Conservation (phyloP, 2,329 filamentous ascomycete species). For the Orbilia oligospora region DNA sequence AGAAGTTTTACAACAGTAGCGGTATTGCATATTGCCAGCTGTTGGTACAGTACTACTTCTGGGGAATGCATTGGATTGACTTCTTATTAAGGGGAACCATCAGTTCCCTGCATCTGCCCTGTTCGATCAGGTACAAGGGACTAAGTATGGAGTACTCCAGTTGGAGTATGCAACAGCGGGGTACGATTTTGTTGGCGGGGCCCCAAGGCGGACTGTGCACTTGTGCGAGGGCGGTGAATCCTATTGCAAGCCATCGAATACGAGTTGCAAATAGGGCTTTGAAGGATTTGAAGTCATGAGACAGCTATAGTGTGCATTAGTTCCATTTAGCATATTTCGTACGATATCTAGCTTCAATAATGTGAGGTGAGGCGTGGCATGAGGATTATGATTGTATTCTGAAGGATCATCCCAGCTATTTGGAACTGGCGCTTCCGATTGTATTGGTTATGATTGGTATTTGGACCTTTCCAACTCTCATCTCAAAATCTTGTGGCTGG, state of each 20-base stretch:
- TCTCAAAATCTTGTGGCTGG: background rate
- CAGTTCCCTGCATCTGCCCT: constrained; percentile 15
- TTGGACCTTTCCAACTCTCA: background rate
- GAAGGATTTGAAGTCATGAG: constrained; percentile 16
- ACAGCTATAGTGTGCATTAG: background rate
- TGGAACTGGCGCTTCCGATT: background rate
- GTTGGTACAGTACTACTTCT: constrained; percentile 20
- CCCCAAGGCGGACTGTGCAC: constrained; percentile 18
- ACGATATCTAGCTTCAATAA: background rate
- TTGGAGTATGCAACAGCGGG: constrained; percentile 30
- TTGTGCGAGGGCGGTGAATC: constrained; percentile 21
- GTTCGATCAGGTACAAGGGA: background rate
- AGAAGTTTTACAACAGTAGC: constrained; percentile 32
- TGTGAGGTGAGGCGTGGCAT: background rate
- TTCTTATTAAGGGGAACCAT: constrained; percentile 31
- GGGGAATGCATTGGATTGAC: background rate
- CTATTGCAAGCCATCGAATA: constrained; percentile 8
- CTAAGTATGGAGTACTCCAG: constrained; percentile 4
- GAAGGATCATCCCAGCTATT: background rate
- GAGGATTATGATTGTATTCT: background rate
- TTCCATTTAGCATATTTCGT: background rate
- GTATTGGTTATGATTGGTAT: too few species aligned
- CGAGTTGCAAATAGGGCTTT: background rate
- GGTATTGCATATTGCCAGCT: background rate
- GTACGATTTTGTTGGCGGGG: constrained; percentile 29